Base-by-base conservation (phyloP, 2,329 filamentous ascomycete species). In the Pyricularia grisea region DNA sequence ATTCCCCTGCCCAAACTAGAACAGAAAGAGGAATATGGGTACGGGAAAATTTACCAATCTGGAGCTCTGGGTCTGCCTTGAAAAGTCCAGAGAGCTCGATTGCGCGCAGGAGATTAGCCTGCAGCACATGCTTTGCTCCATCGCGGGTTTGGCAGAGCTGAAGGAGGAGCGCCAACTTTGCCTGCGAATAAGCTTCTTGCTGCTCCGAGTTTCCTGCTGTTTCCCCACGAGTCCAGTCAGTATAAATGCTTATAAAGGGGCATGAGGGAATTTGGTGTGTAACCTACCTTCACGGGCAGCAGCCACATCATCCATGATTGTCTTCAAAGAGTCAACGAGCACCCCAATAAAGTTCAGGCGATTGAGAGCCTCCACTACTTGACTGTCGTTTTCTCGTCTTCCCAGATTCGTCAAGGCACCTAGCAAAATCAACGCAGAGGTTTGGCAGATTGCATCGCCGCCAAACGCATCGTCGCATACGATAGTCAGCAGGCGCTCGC, bases 401-500 rank as follows among this genome's bases (percentile, higher is more conserved):
- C 90, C 91, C 68, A 97, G 82, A 63, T 88, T 87, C 36, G 96
- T 88, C 17, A 98, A 80, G 0, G 91, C 87, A 68, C 91, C 89
- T 42, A 99, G 83, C n/a, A 98, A 84, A 55, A 97, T 86, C 63
- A 98, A 83, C 12, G 95, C 93, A 0, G 94, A 90, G 3, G 96
- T 89, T 75, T 96, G 92, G 77, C 92, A 96, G 14, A 85, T 87
- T 55, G 91, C 86, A 75, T 94, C 91, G 58, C 93, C 93, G 70
- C 91, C 89, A 77, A 94, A 94, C 25, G 93, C 94, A 80, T 99
- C 95, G 75, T 99, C 95, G 76, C 94, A 97, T 63, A 97, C 84
- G 30, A 93, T 88, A 73, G 94, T 93, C 70, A 98, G 86, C 58
- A 98, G 83, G 68, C 91, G 86, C 74, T 93, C 91, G 58, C 95